Evolutionary conservation across 768 basidiomycete genomes (phyloP).

Genomic region (Hypholoma sublateritium): DNA sequence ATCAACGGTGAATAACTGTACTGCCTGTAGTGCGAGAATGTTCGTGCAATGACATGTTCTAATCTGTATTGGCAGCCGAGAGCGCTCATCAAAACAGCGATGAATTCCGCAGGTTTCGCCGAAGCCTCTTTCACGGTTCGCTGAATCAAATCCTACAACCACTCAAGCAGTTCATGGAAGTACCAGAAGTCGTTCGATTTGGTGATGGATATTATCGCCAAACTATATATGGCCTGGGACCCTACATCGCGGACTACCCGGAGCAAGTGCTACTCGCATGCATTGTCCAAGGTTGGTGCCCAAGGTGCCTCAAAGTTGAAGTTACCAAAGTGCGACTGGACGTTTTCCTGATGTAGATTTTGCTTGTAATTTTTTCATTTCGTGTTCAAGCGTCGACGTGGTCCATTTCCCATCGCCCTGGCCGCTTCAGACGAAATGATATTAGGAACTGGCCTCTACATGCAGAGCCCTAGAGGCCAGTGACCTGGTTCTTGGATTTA

Average conservation of each 20-base stretch:
- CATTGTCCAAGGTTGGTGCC: constrained; percentile 33
- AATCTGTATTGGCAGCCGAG: background rate
- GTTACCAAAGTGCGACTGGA: too few species aligned
- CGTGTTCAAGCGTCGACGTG: too few species aligned
- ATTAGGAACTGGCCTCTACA: too few species aligned
- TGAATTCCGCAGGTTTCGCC: constrained; percentile 24
- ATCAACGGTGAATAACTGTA: background rate
- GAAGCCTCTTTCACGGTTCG: constrained; percentile 29
- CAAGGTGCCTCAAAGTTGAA: too few species aligned
- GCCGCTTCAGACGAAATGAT: too few species aligned
- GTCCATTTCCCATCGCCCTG: too few species aligned
- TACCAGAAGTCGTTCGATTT: constrained; percentile 22
- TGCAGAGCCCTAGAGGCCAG: too few species aligned
- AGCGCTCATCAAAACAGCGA: constrained; percentile 9
- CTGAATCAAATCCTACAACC: constrained; percentile 21
- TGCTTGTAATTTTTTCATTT: too few species aligned
- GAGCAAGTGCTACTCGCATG: constrained; percentile 31
- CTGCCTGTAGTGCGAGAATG: constrained; percentile 15
- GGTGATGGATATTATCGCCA: constrained; percentile 29
- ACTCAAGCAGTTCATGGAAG: constrained; percentile 25
- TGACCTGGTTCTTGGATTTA: too few species aligned
- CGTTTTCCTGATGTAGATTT: too few species aligned
- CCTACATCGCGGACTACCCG: constrained; percentile 37
- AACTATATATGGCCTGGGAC: constrained; percentile 29
- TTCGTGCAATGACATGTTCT: background rate